A percentile compares a stretch with the other conserved stretches of the same genome.
Evolutionary conservation across 1,284 basidiomycete genomes (phyloP).

Genomic region (Cryptococcus depauperatus): DNA sequence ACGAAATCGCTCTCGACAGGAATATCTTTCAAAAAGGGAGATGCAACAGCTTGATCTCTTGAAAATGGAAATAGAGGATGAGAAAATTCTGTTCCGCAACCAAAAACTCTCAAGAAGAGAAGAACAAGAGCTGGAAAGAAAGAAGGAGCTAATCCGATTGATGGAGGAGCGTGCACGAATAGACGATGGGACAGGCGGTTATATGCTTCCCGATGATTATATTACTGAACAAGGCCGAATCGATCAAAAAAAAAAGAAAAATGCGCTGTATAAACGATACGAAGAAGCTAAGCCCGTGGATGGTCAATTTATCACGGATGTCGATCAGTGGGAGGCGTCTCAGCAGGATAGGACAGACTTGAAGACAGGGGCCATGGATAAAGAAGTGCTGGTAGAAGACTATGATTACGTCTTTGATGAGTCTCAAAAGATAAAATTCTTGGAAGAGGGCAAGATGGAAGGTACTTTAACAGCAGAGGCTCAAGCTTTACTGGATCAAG

Average conservation of each 20-base stretch:
- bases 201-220: constrained; percentile 92
- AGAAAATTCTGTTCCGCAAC: constrained; percentile 68
- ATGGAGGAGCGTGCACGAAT: constrained; percentile 91
- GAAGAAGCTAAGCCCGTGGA: constrained; percentile 67
- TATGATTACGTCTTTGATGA: constrained; percentile 99
- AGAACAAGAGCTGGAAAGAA: constrained; percentile 69
- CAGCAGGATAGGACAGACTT: constrained; percentile 86
- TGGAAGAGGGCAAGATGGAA: constrained; percentile 71
- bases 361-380: constrained; percentile 81
- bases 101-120: constrained; percentile 85
- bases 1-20: constrained; percentile 76
- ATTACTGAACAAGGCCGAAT: constrained; percentile 98
- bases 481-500: constrained; percentile 73
- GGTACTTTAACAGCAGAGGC: constrained; percentile 81
- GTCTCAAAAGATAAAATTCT: constrained; percentile 89
- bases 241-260: constrained; percentile 92
- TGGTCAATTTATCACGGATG: constrained; percentile 87
- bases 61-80: constrained; percentile 84
- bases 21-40: constrained; percentile 93
- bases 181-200: constrained; percentile 88
- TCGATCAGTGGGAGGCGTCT: constrained; percentile 91
- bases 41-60: constrained; percentile 91
- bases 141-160: constrained; percentile 83
- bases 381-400: constrained; percentile 62
- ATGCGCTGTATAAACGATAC: constrained; percentile 87